Conservation (phyloP, 352 stramenopile genomes). For the Pythium volutum region DNA sequence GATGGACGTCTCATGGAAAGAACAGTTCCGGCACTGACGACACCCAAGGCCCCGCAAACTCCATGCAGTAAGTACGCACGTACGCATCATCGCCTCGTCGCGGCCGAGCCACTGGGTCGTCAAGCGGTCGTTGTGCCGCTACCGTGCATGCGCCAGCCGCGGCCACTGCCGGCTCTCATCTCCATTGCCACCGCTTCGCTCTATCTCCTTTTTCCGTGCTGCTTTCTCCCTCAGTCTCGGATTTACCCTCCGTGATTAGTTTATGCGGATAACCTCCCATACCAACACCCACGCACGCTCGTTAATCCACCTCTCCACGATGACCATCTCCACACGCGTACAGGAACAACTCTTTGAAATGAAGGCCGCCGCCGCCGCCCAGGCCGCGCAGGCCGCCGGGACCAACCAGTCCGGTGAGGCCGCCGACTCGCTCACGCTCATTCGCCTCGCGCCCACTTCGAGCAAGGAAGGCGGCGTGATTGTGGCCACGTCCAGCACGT, state of each 20-base stretch:
- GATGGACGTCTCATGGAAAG: neutral
- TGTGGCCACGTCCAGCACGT: conserved; percentile 26
- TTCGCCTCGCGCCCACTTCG: conserved; percentile 78
- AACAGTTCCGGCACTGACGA: conserved; percentile 1
- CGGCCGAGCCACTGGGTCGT: neutral
- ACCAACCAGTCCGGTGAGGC: conserved; percentile 10
- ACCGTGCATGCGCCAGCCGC: neutral
- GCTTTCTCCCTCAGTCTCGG: conserved; percentile 9
- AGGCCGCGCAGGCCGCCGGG: conserved; percentile 6
- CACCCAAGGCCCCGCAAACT: neutral
- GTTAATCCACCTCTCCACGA: conserved; percentile 19
- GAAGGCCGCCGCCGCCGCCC: conserved; percentile 32
- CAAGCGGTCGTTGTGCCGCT: neutral
- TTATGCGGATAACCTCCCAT: conserved; percentile 10
- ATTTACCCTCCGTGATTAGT: conserved; percentile 17
- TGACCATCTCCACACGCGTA: conserved; percentile 82
- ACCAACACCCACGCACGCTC: neutral
- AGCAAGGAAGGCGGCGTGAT: conserved; percentile 61
- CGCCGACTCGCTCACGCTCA: conserved; percentile 42
- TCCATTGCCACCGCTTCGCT: neutral
- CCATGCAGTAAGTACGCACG: neutral
- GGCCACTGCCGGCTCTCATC: too few species aligned
- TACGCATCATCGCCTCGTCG: conserved; percentile 10
- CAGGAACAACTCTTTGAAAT: conserved; percentile 85
- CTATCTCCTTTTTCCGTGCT: neutral